Evolutionary conservation across 768 basidiomycete species (phyloP), one percentile per base, ranked within the genome.

Genomic region (Aureoboletus auriporus): DNA sequence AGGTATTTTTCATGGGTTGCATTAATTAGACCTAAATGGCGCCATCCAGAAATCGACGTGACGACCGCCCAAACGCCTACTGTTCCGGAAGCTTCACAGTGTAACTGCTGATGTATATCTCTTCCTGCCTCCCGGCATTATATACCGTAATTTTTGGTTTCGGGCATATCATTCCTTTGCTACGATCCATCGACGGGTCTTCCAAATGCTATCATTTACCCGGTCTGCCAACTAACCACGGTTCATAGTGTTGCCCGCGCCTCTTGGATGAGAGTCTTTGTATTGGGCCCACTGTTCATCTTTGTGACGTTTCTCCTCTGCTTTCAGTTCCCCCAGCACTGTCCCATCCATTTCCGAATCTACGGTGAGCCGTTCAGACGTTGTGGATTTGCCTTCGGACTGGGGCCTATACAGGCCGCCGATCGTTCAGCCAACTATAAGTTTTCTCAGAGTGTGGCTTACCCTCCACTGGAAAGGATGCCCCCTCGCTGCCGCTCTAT

Each of bases 241-340:
- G 66, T 97, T 96, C 88, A 95, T 93, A 10, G 86, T 95, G 64
- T 99, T 99, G 4, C 96, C 96, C n/a, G 87, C 88, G 1, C 96
- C 96, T 60, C 76, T 84, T 11, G 86, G 84, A 67, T 99, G 84
- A 23, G 72, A 75, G 43, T 97, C 96, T 13, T 86, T 92, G 59
- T 80, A 98, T 49, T 72, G 75, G 28, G 93, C 93, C 93, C 94
- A 97, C 31, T 84, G 83, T 64, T 97, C 92, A 56, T 94, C 89
- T 64, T 93, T 89, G 58, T 77, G 74, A 39, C 93, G 71, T 68
- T 88, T 86, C 61, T 84, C 75, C 61, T 94, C 93, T 14, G 63
- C 74, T 55, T 84, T 90, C 52, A 79, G 69, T 47, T 83, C 83
- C 0, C 83, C 88, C 27, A 76, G 75, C 2, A 57, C 54, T 2